Evolutionary conservation across 1,284 basidiomycete species (phyloP).

Genomic region (Tilletia indica): DNA sequence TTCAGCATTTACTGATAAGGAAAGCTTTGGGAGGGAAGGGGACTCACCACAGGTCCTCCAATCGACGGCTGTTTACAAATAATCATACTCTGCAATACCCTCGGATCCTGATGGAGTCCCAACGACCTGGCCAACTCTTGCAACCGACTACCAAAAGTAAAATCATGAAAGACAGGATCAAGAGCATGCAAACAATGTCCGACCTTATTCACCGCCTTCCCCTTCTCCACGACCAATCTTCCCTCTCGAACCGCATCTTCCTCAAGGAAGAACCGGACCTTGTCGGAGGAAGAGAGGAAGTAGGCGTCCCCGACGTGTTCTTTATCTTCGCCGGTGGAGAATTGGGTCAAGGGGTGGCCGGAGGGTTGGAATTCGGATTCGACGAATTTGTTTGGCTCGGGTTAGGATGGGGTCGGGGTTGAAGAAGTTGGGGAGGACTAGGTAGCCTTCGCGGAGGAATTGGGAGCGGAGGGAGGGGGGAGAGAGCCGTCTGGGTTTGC

Average conservation of each 20-base stretch:
- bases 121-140: conserved; percentile 36
- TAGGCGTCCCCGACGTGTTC: conserved; percentile 82
- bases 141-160: conserved; percentile 30
- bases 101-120: conserved; percentile 30
- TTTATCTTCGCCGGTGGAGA: conserved; percentile 76
- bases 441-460: conserved; percentile 63
- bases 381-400: conserved; percentile 71
- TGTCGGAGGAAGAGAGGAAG: conserved; percentile 85
- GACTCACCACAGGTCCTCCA: conserved; percentile 34
- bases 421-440: conserved; percentile 75
- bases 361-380: conserved; percentile 69
- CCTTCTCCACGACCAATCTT: conserved; percentile 27
- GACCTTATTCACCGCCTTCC: conserved; percentile 40
- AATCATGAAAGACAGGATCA: conserved; percentile 69
- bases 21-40: conserved; percentile 59
- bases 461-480: conserved; percentile 32
- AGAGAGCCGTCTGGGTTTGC: conserved; percentile 26
- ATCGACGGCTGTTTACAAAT: conserved; percentile 57
- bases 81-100: conserved; percentile 90
- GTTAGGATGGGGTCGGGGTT: conserved; percentile 67
- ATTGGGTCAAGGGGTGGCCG: conserved; percentile 84
- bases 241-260: conserved; percentile 65
- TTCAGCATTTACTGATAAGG: too few relatives aligned
- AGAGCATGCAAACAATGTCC: conserved; percentile 69
- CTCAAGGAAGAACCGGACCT: conserved; percentile 78